A percentile compares a stretch with the other conserved stretches of the same genome.
phyloP scores from a whole-genome alignment of 2,329 filamentous ascomycete species.

The Talaromyces sp. region DNA sequence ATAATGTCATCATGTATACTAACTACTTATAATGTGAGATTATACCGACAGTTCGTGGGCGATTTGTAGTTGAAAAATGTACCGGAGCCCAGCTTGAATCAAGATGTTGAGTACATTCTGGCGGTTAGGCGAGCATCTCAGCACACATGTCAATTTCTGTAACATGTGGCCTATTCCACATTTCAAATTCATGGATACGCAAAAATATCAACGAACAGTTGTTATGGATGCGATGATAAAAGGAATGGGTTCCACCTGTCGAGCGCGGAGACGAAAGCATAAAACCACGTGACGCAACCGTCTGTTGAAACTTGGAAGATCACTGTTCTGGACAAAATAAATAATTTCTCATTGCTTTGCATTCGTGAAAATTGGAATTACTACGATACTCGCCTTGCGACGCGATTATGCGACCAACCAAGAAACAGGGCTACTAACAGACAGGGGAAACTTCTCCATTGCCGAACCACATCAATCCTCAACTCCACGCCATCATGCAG shows the following conservation, averaged over 20 bases:
- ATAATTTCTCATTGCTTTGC: neutral
- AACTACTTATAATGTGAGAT: neutral
- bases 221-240: neutral
- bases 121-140: neutral
- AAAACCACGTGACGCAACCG: conserved; percentile 2
- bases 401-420: neutral
- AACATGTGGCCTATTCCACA: neutral
- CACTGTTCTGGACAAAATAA: neutral
- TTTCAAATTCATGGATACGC: neutral
- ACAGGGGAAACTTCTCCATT: neutral
- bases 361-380: neutral
- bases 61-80: neutral
- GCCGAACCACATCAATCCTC: neutral
- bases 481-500: neutral
- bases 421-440: neutral
- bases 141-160: neutral
- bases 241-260: neutral
- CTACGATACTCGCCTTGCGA: neutral
- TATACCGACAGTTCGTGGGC: neutral
- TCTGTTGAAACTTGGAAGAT: neutral
- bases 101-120: neutral
- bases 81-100: too few relatives aligned
- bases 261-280: neutral
- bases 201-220: neutral
- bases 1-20: neutral